Percentiles rank a stretch among this genome's conserved stretches.
phyloP scores from a whole-genome alignment of 257 asterid species.

The Capsicum baccatum region DNA sequence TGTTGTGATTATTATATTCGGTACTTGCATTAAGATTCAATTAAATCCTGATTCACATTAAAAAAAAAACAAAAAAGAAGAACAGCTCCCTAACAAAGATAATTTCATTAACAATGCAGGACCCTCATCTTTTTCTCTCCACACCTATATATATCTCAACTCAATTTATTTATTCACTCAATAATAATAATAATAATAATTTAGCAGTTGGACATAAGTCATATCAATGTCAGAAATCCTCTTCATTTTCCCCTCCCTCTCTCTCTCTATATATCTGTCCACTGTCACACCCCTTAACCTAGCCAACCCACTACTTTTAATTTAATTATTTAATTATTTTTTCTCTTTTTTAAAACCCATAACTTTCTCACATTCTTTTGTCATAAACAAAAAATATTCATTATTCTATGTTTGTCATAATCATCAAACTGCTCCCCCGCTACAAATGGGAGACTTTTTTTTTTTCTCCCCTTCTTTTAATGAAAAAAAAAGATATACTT shows the following conservation, averaged over 20 bases:
- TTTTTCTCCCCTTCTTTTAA: background rate
- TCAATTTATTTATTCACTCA: too few relatives aligned
- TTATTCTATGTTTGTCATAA: constrained; percentile 35
- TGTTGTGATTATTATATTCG: too few relatives aligned
- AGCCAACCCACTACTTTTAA: constrained; percentile 30
- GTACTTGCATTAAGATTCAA: too few relatives aligned
- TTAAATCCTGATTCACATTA: too few relatives aligned
- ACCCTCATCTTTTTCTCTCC: too few relatives aligned
- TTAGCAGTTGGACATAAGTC: constrained; percentile 51
- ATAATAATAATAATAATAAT: background rate
- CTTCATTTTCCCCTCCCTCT: background rate
- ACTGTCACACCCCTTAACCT: constrained; percentile 47
- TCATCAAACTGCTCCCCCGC: constrained; percentile 72
- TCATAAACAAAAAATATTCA: background rate
- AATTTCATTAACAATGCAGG: too few relatives aligned
- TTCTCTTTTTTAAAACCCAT: constrained; percentile 49
- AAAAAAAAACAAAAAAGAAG: too few relatives aligned
- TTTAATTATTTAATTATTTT: constrained; percentile 36
- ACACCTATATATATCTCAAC: too few relatives aligned
- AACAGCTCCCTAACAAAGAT: too few relatives aligned
- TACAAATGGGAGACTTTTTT: constrained; percentile 47
- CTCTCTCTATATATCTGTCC: constrained; percentile 26
- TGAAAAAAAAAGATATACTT: background rate
- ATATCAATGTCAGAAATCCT: constrained; percentile 52
- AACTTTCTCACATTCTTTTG: constrained; percentile 59